A percentile compares a stretch with the other conserved stretches of the same genome.
Evolutionary conservation across 352 stramenopile species (phyloP).

Genomic region (Aphanomyces invadans): DNA sequence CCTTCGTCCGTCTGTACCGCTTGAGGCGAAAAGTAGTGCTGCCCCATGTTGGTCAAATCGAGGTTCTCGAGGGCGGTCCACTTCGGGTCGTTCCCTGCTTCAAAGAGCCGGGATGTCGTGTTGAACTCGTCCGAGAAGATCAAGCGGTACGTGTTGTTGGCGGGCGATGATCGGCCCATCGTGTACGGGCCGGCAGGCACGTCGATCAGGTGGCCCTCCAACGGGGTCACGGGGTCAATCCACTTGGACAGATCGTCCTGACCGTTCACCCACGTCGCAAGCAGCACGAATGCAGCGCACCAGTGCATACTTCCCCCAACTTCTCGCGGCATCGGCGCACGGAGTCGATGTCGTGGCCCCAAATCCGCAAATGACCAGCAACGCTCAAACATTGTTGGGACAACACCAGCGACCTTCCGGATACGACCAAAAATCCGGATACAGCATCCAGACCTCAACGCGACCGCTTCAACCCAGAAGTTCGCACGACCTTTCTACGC

Average conservation of each 20-base stretch:
- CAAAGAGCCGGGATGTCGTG: slow-evolving; percentile 86
- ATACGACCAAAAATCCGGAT: slow-evolving; percentile 4
- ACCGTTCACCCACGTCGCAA: background rate
- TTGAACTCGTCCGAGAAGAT: slow-evolving; percentile 98
- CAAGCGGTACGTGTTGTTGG: slow-evolving; percentile 59
- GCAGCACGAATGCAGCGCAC: background rate
- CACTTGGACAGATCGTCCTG: slow-evolving; percentile 31
- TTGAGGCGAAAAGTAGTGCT: slow-evolving; percentile 94
- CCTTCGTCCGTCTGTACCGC: slow-evolving; percentile 89
- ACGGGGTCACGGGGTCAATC: slow-evolving; percentile 76
- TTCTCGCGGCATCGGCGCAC: background rate
- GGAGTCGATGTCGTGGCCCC: background rate
- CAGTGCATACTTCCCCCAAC: background rate
- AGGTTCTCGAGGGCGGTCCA: slow-evolving; percentile 96
- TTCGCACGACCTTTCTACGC: too few species aligned
- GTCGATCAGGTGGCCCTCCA: slow-evolving; percentile 35
- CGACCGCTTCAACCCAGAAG: background rate
- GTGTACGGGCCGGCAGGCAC: slow-evolving; percentile 37
- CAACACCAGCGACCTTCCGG: background rate
- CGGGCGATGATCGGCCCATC: slow-evolving; percentile 27
- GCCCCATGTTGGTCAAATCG: slow-evolving; percentile 90
- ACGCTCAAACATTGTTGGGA: too few species aligned
- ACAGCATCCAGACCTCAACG: background rate
- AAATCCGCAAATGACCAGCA: slow-evolving; percentile 15
- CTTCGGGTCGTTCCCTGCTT: slow-evolving; percentile 89